Percentiles rank a stretch among this genome's conserved stretches.
Evolutionary conservation across 179 eudicot genomes (phyloP).

Genomic region (Actinidia chinensis): DNA sequence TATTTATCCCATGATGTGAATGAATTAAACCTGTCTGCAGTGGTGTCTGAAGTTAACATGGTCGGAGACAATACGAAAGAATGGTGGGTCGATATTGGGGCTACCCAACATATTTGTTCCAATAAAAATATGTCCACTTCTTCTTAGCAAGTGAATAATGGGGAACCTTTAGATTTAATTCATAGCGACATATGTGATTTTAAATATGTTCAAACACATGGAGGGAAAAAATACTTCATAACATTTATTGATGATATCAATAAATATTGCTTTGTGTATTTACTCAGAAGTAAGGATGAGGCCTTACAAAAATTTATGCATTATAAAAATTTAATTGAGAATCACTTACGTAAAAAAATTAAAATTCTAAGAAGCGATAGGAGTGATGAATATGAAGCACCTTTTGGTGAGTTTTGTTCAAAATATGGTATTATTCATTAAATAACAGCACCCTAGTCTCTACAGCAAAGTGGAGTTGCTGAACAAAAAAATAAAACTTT

Average conservation of each 20-base stretch:
- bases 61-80: neutral
- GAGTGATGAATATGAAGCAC: too few species aligned
- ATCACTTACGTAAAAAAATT: too few species aligned
- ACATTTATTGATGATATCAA: constrained; percentile 7
- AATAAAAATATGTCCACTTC: neutral
- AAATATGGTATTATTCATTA: neutral
- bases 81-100: neutral
- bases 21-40: neutral
- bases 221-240: neutral
- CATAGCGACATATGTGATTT: constrained; percentile 8
- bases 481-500: neutral
- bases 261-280: constrained; percentile 13
- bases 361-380: too few species aligned
- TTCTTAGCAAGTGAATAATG: neutral
- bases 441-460: neutral
- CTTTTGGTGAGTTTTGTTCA: too few species aligned
- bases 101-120: constrained; percentile 1
- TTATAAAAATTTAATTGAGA: too few species aligned
- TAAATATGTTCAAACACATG: neutral
- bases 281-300: constrained; percentile 3
- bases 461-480: neutral
- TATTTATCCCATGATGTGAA: neutral
- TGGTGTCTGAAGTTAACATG: neutral
- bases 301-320: neutral
- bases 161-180: neutral